Percentiles rank a stretch among this genome's conserved stretches.
Evolutionary conservation across 2,329 filamentous ascomycete genomes (phyloP).

Genomic region (Colletotrichum zoysiae): DNA sequence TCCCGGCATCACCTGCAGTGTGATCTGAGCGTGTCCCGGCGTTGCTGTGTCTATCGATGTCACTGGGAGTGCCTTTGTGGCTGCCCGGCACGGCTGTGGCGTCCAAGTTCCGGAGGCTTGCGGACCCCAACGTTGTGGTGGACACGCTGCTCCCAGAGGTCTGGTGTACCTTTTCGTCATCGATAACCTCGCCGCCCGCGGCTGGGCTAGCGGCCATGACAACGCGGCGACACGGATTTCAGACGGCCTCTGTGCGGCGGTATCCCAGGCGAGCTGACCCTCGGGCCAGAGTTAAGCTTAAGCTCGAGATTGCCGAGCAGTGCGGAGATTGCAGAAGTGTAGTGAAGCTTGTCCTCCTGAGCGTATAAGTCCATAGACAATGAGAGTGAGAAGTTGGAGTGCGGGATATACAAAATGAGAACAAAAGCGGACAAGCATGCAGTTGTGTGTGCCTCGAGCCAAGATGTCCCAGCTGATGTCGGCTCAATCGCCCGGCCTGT

Average conservation of each 20-base stretch:
- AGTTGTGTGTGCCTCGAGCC: no score
- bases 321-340: not conserved
- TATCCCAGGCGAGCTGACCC: no score
- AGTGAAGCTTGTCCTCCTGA: not conserved
- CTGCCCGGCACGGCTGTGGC: not conserved
- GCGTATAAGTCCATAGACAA: not conserved
- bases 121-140: not conserved
- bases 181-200: not conserved
- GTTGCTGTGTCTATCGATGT: not conserved
- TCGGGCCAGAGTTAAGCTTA: no score
- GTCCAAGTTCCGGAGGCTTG: not conserved
- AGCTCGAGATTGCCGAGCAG: not conserved
- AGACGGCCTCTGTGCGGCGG: not conserved
- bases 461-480: no score
- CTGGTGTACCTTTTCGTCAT: not conserved
- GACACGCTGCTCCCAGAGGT: not conserved
- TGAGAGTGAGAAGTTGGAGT: not conserved
- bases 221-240: not conserved
- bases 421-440: no score
- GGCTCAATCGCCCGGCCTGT: no score
- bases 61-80: not conserved
- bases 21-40: not conserved
- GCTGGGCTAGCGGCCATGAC: not conserved
- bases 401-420: no score
- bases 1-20: not conserved